Evolutionary conservation across 345 rosid species (phyloP).

Genomic region (Psidium guajava): DNA sequence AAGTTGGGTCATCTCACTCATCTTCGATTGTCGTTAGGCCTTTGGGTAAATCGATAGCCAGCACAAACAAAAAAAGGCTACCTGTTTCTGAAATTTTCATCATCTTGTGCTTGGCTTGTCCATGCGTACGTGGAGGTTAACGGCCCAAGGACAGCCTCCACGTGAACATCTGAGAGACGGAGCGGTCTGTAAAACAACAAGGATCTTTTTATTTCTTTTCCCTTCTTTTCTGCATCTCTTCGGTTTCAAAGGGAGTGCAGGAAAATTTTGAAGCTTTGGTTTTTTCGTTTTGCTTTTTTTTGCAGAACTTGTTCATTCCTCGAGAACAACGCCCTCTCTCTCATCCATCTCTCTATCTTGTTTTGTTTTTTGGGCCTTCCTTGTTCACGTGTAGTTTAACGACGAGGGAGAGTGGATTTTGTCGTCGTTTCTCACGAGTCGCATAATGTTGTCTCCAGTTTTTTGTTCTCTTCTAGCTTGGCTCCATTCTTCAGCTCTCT

Average conservation of each 20-base stretch:
- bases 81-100: neutral
- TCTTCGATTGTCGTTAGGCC: neutral
- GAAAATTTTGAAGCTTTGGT: neutral
- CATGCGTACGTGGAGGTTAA: constrained; percentile 1
- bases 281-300: neutral
- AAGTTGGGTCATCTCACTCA: neutral
- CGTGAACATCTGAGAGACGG: constrained; percentile 2
- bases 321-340: constrained; percentile 21
- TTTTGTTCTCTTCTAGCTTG: neutral
- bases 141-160: constrained; percentile 1
- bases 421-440: constrained; percentile 27
- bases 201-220: neutral
- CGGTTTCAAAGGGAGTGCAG: neutral
- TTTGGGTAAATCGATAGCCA: neutral
- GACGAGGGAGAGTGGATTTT: constrained; percentile 6
- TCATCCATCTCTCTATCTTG: neutral
- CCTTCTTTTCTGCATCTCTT: neutral
- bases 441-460: constrained; percentile 6
- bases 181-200: neutral
- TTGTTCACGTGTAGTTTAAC: constrained; percentile 31
- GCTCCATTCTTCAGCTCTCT: neutral
- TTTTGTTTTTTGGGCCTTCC: neutral
- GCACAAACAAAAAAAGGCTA: neutral
- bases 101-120: neutral
- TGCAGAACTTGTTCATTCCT: constrained; percentile 2